phyloP scores from a whole-genome alignment of 2,329 filamentous ascomycete species.

The Alternaria gansuensis region DNA sequence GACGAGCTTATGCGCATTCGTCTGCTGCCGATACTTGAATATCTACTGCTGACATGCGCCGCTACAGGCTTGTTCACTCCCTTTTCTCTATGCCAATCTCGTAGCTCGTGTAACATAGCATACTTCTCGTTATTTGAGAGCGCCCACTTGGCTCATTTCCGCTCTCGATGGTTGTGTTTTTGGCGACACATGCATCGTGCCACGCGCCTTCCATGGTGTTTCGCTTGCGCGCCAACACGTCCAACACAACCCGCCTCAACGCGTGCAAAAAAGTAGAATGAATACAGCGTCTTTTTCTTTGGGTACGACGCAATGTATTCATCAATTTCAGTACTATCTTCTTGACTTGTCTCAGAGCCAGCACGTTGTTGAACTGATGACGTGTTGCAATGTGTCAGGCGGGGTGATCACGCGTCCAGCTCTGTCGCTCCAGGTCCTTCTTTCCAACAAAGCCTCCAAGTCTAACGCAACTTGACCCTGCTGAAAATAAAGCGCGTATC shows the following conservation, averaged over 20 bases:
- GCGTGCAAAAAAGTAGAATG: not conserved
- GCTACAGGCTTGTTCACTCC: not conserved
- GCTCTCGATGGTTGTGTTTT: conserved; percentile 3
- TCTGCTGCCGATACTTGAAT: not conserved
- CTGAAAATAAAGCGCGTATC: not conserved
- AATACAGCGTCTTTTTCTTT: not conserved
- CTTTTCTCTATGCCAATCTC: not conserved
- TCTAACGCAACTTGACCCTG: not conserved
- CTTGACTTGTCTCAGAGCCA: not conserved
- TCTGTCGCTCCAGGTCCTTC: conserved; percentile 21
- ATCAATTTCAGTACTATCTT: not conserved
- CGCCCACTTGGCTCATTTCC: not conserved
- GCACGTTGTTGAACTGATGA: conserved; percentile 9
- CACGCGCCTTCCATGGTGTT: conserved; percentile 3
- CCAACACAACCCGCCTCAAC: conserved; percentile 3
- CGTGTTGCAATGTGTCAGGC: conserved; percentile 22
- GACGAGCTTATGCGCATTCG: conserved; percentile 2
- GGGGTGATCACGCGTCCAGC: conserved; percentile 20
- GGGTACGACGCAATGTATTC: not conserved
- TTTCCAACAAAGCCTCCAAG: not conserved
- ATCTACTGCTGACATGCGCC: not conserved
- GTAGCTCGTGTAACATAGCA: not conserved
- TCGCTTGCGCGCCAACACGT: conserved; percentile 6
- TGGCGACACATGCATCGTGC: not conserved
- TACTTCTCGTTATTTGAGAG: not conserved